Evolutionary conservation across 306 rosid genomes (phyloP).

Genomic region (Quercus engelmannii): DNA sequence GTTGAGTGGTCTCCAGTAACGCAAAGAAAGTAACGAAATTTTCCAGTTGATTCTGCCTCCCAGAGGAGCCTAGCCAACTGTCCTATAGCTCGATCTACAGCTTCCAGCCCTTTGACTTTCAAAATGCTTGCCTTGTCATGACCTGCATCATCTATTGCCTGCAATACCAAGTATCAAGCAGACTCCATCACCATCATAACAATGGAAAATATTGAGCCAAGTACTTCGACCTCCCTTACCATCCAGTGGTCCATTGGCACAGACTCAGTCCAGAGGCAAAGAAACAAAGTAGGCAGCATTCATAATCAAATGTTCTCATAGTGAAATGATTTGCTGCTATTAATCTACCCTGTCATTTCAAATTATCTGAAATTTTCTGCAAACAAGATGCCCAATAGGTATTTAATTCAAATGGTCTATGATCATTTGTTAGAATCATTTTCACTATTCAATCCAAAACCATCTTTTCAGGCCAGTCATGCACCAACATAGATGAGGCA

Average conservation of each 20-base stretch:
- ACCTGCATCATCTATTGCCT: slow-evolving; percentile 99
- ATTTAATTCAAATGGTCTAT: background rate
- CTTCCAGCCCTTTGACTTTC: slow-evolving; percentile 82
- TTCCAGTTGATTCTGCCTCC: slow-evolving; percentile 71
- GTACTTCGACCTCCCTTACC: background rate
- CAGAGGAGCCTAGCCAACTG: slow-evolving; percentile 86
- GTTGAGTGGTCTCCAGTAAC: slow-evolving; percentile 95
- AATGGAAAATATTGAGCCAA: background rate
- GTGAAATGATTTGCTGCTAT: background rate
- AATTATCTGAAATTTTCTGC: background rate
- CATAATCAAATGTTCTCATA: background rate
- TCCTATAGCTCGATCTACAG: slow-evolving; percentile 80
- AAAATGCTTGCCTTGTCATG: slow-evolving; percentile 84
- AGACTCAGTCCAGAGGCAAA: background rate
- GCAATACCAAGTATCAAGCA: slow-evolving; percentile 28
- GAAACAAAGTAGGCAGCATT: background rate
- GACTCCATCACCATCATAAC: background rate
- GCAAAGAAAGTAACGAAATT: slow-evolving; percentile 62
- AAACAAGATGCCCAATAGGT: background rate
- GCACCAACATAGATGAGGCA: slow-evolving; percentile 5
- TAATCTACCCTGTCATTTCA: background rate
- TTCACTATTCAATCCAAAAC: background rate
- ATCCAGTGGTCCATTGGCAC: background rate
- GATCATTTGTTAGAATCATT: background rate
- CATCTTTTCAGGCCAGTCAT: slow-evolving; percentile 1